Base-by-base conservation (phyloP, 352 stramenopile species). In the Globisporangium ultimum region DNA sequence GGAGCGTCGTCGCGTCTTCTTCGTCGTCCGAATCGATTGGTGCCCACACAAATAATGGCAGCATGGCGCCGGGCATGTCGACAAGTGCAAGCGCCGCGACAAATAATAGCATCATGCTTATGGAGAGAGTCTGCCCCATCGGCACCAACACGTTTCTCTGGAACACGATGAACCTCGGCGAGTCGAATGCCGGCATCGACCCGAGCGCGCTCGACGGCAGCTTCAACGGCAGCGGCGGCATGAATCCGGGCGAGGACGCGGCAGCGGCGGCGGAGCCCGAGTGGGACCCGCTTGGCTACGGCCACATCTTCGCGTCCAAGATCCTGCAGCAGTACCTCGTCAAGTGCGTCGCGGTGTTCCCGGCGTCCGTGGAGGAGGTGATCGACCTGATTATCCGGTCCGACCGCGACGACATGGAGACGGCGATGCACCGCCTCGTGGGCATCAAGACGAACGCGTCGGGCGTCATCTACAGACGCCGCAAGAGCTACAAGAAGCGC, bases 291-390 rank as follows among this genome's bases (percentile, higher is more conserved):
- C 68, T 69, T 15, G 55, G 58, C 52, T 70, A 63, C 14, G 72
- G 64, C 48, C 46, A 83, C 47, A 55, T 77, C 47, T 84, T 76
- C 51, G 61, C 67, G 17, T 87, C 75, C 10, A 84, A 86, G 61
- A 67, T 84, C 43, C 58, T 90, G 55, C 80, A 90, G 67, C 77
- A 89, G 46, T 92, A 89, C 55, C 68, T 90, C 22, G 80, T 90
- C 28, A 89, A 89, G 53, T 79, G 74, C 64, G 69, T 84, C 14
- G 74, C 73, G 38, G 49, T 85, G n/a, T 47, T 92, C 40, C 72
- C 83, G 0, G 83, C 80, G n/a, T 71, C 78, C 1, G 60, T 88
- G 18, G 61, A 74, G n/a, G 83, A 92, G 56, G 74, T 89, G 17
- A 67, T 90, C 18, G 77, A 89, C 48, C 53, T 90, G 28, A 66